phyloP scores from a whole-genome alignment of 108 stramenopile species.

The Cyclotella distinguenda region DNA sequence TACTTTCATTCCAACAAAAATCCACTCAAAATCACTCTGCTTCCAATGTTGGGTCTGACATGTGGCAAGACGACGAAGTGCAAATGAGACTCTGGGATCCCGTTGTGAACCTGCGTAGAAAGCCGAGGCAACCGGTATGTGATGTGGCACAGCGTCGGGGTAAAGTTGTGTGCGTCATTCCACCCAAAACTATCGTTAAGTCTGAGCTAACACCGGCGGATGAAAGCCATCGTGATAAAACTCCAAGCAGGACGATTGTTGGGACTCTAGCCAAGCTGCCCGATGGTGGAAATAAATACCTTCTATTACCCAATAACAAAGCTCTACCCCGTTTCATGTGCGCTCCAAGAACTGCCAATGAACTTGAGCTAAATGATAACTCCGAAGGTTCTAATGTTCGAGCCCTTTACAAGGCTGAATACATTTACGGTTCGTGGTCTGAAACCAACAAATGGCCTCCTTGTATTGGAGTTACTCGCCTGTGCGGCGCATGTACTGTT shows the following conservation, averaged over 20 bases:
- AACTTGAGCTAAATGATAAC: constrained; percentile 17
- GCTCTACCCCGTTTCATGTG: constrained; percentile 61
- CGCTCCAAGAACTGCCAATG: constrained; percentile 30
- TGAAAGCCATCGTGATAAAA: constrained; percentile 24
- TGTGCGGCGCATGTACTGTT: constrained; percentile 78
- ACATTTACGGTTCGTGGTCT: constrained; percentile 66
- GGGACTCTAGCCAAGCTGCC: constrained; percentile 56
- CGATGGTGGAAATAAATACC: constrained; percentile 29
- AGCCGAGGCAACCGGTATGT: constrained; percentile 7
- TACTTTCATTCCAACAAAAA: neutral
- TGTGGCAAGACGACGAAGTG: constrained; percentile 77
- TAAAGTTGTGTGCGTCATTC: constrained; percentile 60
- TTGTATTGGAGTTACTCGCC: constrained; percentile 54
- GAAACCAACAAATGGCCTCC: constrained; percentile 72
- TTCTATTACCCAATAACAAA: constrained; percentile 71
- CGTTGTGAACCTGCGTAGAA: constrained; percentile 54
- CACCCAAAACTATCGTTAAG: constrained; percentile 46
- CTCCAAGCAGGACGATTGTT: constrained; percentile 56
- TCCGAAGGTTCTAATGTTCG: neutral
- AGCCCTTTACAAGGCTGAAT: constrained; percentile 63
- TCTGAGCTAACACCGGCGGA: constrained; percentile 35
- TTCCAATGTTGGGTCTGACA: constrained; percentile 1
- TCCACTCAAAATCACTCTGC: neutral
- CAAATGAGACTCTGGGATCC: constrained; percentile 85
- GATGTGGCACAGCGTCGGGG: constrained; percentile 51